Evolutionary conservation across 2,329 filamentous ascomycete species (phyloP).

Genomic region (Phialophora verrucosa): DNA sequence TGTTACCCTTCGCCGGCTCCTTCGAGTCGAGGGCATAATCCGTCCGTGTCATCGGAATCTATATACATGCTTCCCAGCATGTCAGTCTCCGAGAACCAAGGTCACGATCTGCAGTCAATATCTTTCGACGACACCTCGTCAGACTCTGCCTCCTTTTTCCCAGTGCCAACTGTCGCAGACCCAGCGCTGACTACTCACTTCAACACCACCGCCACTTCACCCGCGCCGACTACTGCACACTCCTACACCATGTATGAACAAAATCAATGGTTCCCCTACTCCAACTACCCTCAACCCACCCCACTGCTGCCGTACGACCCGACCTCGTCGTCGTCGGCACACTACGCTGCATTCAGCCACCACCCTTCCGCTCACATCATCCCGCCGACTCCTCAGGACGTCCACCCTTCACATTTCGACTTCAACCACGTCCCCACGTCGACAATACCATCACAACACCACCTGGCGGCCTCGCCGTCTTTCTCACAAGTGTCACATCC

Average conservation of each 20-base stretch:
- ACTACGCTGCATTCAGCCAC: conserved; percentile 20
- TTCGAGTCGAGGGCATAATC: conserved; percentile 34
- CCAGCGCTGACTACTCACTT: conserved; percentile 28
- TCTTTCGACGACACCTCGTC: conserved; percentile 33
- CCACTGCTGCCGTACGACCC: conserved; percentile 34
- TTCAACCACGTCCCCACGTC: conserved; percentile 31
- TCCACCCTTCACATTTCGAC: conserved; percentile 34
- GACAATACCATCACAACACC: conserved; percentile 26
- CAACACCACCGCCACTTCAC: conserved; percentile 13
- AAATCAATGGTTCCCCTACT: conserved; percentile 35
- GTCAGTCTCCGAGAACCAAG: conserved; percentile 27
- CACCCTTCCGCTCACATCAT: conserved; percentile 34
- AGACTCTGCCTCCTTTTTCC: conserved; percentile 34
- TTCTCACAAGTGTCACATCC: conserved; percentile 35
- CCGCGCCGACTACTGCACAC: conserved; percentile 11
- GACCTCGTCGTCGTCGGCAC: conserved; percentile 16
- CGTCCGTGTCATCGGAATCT: conserved; percentile 35
- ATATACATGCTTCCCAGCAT: conserved; percentile 31
- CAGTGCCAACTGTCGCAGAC: conserved; percentile 31
- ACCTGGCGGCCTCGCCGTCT: conserved; percentile 32
- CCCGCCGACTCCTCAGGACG: conserved; percentile 37
- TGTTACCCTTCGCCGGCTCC: conserved; percentile 39
- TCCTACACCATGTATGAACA: conserved; percentile 36
- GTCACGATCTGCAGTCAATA: conserved; percentile 31
- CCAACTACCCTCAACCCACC: conserved; percentile 30